These are phyloP conservation scores for Ceratonia siliqua DNA, from an alignment of 306 rosid genomes.

Conservation along the genomic window DNA sequence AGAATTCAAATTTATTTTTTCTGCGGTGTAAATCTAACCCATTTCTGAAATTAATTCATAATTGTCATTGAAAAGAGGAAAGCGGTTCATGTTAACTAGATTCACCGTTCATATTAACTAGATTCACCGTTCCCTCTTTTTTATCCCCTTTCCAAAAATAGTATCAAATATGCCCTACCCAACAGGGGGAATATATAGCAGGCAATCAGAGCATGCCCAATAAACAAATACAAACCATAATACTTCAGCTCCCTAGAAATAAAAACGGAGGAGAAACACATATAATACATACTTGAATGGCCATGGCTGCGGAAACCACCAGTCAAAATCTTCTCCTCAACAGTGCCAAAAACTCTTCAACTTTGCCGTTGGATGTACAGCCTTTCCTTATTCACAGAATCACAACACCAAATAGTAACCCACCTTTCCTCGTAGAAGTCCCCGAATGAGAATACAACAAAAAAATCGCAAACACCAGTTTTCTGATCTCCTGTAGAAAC, in stretches of 20 bases:
- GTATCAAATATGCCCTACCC: constrained; percentile 16
- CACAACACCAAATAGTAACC: constrained; percentile 3
- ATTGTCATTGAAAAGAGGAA: constrained; percentile 20
- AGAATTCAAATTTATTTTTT: constrained; percentile 14
- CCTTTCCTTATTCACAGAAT: too few species aligned
- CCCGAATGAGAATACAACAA: background rate
- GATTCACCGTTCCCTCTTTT: background rate
- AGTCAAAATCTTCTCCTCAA: constrained; percentile 26
- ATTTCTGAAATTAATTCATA: constrained; percentile 16
- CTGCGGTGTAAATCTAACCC: background rate
- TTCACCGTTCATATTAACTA: constrained; percentile 19
- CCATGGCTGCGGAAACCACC: constrained; percentile 44
- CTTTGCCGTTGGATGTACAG: background rate
- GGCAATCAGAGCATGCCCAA: background rate
- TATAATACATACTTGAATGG: constrained; percentile 48
- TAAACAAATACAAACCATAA: background rate
- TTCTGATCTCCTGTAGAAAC: constrained; percentile 18
- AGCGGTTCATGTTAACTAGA: constrained; percentile 19
- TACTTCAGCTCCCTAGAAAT: background rate
- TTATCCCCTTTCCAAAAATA: background rate
- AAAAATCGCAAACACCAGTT: background rate
- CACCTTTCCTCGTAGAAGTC: constrained; percentile 8
- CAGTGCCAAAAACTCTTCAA: constrained; percentile 18
- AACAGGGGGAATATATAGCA: background rate
- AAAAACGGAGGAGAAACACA: background rate